These are phyloP conservation scores for Epithele typhae DNA, from an alignment of 768 basidiomycete genomes.

Conservation along the genomic window DNA sequence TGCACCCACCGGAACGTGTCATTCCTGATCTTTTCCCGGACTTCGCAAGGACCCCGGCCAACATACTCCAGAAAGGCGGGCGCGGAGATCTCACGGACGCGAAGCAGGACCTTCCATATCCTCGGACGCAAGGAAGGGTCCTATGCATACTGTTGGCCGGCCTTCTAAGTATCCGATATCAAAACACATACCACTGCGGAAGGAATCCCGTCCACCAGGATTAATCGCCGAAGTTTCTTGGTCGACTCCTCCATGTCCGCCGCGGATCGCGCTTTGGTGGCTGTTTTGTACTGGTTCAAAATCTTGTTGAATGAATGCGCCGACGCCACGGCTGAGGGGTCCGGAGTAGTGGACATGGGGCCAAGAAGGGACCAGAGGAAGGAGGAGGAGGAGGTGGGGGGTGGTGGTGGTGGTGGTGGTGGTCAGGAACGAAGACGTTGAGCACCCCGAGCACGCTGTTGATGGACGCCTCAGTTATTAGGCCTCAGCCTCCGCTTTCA, in stretches of 20 bases:
- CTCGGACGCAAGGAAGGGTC: constrained; percentile 82
- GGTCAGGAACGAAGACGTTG: too few species aligned
- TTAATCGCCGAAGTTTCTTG: constrained; percentile 83
- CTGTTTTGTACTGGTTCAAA: constrained; percentile 61
- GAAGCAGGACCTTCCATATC: constrained; percentile 92
- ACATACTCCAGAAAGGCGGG: constrained; percentile 76
- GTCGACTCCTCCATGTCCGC: constrained; percentile 73
- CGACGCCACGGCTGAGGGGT: constrained; percentile 31
- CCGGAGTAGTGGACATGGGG: constrained; percentile 14
- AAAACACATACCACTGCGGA: constrained; percentile 55
- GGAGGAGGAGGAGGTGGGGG: neutral
- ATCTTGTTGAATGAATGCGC: constrained; percentile 82
- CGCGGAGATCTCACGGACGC: constrained; percentile 74
- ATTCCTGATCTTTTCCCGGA: constrained; percentile 90
- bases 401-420: too few species aligned
- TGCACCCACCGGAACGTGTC: constrained; percentile 82
- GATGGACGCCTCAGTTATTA: constrained; percentile 4
- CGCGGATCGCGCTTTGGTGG: constrained; percentile 59
- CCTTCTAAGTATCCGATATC: neutral
- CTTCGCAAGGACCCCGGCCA: constrained; percentile 78
- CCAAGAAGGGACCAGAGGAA: too few species aligned
- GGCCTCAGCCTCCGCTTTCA: constrained; percentile 6
- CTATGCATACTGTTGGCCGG: constrained; percentile 30
- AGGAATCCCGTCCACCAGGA: constrained; percentile 89
- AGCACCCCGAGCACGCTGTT: neutral